Evolutionary conservation across 805 yeast genomes (phyloP).

Genomic region (Saccharomycopsis sp.): DNA sequence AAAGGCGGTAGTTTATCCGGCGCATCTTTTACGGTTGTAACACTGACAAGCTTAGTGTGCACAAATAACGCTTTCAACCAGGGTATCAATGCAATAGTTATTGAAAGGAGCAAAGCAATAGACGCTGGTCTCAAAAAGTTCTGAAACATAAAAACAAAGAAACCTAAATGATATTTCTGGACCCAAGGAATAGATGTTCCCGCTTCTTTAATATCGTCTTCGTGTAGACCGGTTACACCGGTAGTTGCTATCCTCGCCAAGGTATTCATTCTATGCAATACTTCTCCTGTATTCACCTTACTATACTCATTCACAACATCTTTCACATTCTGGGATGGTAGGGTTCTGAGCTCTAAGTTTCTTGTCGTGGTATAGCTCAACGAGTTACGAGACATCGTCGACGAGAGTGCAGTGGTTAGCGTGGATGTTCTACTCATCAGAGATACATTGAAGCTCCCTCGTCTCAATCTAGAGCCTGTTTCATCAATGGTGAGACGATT

Average conservation of each 20-base stretch:
- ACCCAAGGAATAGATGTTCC: conserved; percentile 16
- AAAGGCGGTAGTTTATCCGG: conserved; percentile 84
- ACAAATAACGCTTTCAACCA: conserved; percentile 73
- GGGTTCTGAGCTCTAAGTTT: conserved; percentile 27
- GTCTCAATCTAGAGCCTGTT: not conserved
- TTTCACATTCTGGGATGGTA: conserved; percentile 37
- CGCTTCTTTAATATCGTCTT: conserved; percentile 18
- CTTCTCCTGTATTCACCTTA: conserved; percentile 22
- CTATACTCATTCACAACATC: conserved; percentile 46
- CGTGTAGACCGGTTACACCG: conserved; percentile 20
- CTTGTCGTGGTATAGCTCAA: conserved; percentile 21
- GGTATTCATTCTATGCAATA: conserved; percentile 4
- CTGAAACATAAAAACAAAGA: conserved; percentile 32
- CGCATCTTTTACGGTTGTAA: conserved; percentile 51
- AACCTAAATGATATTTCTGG: conserved; percentile 27
- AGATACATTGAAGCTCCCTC: not conserved
- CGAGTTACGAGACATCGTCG: conserved; percentile 5
- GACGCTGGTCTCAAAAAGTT: conserved; percentile 70
- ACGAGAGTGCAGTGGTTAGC: not conserved
- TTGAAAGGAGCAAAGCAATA: conserved; percentile 54
- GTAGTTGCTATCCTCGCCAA: conserved; percentile 20
- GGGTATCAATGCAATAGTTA: conserved; percentile 76
- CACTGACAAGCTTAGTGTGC: conserved; percentile 33
- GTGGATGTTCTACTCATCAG: not conserved
- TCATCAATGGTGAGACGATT: not conserved